A percentile compares a stretch with the other conserved stretches of the same genome.
phyloP scores from a whole-genome alignment of 225 moss, liverwort and hornwort genomes.

The Polytrichum commune region DNA sequence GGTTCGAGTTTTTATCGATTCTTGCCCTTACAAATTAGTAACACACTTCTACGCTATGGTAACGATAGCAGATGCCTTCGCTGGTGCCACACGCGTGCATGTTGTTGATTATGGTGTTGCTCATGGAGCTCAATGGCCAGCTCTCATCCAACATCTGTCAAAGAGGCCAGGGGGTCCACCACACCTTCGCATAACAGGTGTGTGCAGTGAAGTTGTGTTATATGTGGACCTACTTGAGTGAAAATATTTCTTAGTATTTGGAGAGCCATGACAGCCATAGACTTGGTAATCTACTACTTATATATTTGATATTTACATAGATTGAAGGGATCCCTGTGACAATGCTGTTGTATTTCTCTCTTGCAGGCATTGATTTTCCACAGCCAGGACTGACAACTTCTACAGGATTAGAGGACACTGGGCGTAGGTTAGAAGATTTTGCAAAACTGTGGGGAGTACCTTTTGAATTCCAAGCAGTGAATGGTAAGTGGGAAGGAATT shows the following conservation, averaged over 20 bases:
- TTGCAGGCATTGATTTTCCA: conserved; percentile 66
- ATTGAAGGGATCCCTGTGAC: too few species aligned
- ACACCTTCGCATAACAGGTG: conserved; percentile 68
- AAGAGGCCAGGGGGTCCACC: conserved; percentile 65
- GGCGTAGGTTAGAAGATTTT: conserved; percentile 48
- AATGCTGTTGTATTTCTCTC: too few species aligned
- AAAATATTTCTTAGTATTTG: too few species aligned
- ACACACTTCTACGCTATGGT: conserved; percentile 54
- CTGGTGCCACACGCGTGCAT: conserved; percentile 56
- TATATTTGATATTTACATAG: too few species aligned
- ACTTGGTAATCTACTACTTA: too few species aligned
- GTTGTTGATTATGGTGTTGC: conserved; percentile 76
- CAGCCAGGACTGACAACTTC: conserved; percentile 58
- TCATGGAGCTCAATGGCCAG: conserved; percentile 85
- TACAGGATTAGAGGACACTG: conserved; percentile 64
- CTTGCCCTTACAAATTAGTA: conserved; percentile 61
- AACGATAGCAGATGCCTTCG: conserved; percentile 36
- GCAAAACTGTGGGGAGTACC: conserved; percentile 48
- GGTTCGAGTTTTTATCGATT: conserved; percentile 45
- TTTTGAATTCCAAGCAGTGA: conserved; percentile 66
- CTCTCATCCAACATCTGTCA: conserved; percentile 56
- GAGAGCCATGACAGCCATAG: too few species aligned
- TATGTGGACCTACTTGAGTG: too few species aligned
- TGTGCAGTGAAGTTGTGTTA: too few species aligned
- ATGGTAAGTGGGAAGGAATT: conserved; percentile 77